These are phyloP conservation scores for Singerocomus inundabilis DNA, from an alignment of 1,284 basidiomycete species.

Conservation along the genomic window DNA sequence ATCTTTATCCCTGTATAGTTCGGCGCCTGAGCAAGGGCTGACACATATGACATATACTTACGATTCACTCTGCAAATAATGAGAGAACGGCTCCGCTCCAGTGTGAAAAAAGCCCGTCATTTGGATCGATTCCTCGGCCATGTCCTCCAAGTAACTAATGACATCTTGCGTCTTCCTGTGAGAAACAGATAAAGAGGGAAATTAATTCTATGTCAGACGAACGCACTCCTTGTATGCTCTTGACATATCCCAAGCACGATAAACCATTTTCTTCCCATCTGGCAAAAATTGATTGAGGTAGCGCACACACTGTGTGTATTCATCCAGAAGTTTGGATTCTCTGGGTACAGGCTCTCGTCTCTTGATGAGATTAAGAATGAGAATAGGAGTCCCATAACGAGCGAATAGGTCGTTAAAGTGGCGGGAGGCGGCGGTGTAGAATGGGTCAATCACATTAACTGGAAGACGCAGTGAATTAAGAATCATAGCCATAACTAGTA, in stretches of 20 bases:
- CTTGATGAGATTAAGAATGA: slow-evolving; percentile 97
- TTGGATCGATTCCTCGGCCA: slow-evolving; percentile 92
- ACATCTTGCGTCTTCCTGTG: slow-evolving; percentile 91
- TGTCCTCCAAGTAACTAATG: slow-evolving; percentile 92
- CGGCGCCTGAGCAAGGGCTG: not conserved
- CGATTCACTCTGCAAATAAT: slow-evolving; percentile 48
- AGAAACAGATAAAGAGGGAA: not conserved
- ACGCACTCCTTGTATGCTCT: slow-evolving; percentile 83
- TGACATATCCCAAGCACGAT: slow-evolving; percentile 97
- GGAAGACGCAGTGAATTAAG: slow-evolving; percentile 4
- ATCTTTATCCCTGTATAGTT: slow-evolving; percentile 17
- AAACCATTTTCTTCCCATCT: slow-evolving; percentile 81
- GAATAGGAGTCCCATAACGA: slow-evolving; percentile 89
- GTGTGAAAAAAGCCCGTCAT: slow-evolving; percentile 95
- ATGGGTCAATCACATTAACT: slow-evolving; percentile 96
- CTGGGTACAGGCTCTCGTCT: slow-evolving; percentile 76
- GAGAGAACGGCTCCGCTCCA: slow-evolving; percentile 74
- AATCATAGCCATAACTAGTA: not conserved
- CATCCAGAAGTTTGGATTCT: slow-evolving; percentile 90
- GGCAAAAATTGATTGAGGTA: slow-evolving; percentile 98
- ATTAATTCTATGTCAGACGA: not conserved
- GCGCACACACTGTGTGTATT: slow-evolving; percentile 89
- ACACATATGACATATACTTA: slow-evolving; percentile 33
- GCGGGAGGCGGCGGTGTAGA: slow-evolving; percentile 88
- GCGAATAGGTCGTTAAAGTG: slow-evolving; percentile 94